phyloP scores from a whole-genome alignment of 352 stramenopile species.

The Phytopythium helicoides region DNA sequence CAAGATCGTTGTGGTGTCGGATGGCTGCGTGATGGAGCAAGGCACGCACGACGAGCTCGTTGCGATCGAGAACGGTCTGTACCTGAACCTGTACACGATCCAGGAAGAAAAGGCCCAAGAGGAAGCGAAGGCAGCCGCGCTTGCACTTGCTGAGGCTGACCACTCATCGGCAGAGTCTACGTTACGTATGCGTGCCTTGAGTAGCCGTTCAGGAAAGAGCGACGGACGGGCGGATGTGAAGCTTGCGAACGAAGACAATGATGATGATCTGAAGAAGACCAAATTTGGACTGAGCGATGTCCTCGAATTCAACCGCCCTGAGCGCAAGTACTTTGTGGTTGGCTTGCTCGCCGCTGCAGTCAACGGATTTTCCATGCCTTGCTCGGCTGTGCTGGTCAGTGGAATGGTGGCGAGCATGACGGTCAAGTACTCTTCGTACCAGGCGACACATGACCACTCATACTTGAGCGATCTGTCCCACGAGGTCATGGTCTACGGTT shows the following conservation, averaged over 20 bases:
- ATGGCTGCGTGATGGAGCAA: conserved; percentile 44
- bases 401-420: conserved; percentile 27
- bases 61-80: conserved; percentile 38
- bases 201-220: too few species aligned
- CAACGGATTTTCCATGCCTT: conserved; percentile 22
- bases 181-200: too few species aligned
- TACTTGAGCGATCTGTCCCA: conserved; percentile 20
- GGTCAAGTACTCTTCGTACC: conserved; percentile 20
- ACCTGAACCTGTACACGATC: conserved; percentile 82
- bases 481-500: conserved; percentile 21
- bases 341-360: conserved; percentile 18
- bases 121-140: conserved; percentile 17
- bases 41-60: conserved; percentile 39
- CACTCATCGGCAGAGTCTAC: not conserved
- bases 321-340: conserved; percentile 14
- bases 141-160: not conserved
- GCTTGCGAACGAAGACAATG: too few species aligned
- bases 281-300: too few species aligned
- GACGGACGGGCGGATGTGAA: too few species aligned
- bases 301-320: not conserved
- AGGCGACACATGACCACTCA: conserved; percentile 11
- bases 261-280: too few species aligned
- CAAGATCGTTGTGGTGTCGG: conserved; percentile 47
- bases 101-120: conserved; percentile 4
- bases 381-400: conserved; percentile 21